These are phyloP conservation scores for Clarireedia homoeocarpa DNA, from an alignment of 2,329 filamentous ascomycete species.

Conservation along the genomic window DNA sequence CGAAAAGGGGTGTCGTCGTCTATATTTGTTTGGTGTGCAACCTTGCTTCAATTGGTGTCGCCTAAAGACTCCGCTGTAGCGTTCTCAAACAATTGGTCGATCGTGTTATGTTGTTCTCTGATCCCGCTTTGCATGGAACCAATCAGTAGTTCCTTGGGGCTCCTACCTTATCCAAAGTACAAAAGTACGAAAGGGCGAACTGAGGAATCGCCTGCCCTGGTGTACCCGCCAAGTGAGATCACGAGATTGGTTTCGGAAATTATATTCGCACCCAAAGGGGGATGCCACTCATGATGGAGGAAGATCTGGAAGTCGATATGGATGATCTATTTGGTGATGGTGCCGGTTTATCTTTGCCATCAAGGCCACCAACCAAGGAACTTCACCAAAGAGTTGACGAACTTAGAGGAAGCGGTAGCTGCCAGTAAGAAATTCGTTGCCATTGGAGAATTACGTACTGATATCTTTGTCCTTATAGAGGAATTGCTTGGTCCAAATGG, in stretches of 20 bases:
- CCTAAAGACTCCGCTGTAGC: no score
- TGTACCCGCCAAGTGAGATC: no score
- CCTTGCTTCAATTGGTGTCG: no score
- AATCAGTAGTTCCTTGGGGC: no score
- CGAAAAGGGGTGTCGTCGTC: no score
- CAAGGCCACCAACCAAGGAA: slow-evolving; percentile 49
- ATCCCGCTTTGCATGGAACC: no score
- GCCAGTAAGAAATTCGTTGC: slow-evolving; percentile 55
- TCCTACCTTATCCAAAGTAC: no score
- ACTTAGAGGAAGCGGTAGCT: slow-evolving; percentile 66
- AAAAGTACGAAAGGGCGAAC: no score
- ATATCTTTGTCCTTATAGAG: slow-evolving; percentile 40
- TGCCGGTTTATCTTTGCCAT: slow-evolving; percentile 47
- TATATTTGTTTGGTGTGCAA: no score
- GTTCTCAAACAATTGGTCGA: no score
- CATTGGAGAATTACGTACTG: neutral
- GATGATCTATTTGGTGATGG: slow-evolving; percentile 71
- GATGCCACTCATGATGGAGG: slow-evolving; percentile 48
- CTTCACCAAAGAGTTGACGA: slow-evolving; percentile 70
- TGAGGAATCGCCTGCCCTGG: no score
- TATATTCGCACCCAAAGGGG: slow-evolving; percentile 3
- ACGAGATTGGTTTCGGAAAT: neutral
- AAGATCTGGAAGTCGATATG: slow-evolving; percentile 50
- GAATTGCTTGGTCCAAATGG: slow-evolving; percentile 78
- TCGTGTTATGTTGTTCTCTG: no score